These are phyloP conservation scores for Helotiales sp. DNA, from an alignment of 2,329 filamentous ascomycete genomes.

Conservation along the genomic window DNA sequence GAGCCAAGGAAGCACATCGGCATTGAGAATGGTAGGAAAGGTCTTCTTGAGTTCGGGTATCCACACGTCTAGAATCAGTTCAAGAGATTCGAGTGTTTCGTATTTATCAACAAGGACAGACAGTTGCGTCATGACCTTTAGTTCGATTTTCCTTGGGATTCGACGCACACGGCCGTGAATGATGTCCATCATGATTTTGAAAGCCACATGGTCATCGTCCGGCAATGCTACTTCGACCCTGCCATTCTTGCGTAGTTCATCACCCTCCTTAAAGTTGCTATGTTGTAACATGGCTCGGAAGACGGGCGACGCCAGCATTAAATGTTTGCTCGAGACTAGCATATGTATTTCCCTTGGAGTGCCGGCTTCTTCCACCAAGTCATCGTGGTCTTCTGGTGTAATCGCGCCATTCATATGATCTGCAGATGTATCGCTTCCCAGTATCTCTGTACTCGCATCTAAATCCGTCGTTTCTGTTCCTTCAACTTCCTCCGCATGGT, in stretches of 20 bases:
- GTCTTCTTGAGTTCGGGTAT: background rate
- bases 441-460: background rate
- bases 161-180: constrained; percentile 32
- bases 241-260: constrained; percentile 19
- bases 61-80: background rate
- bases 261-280: constrained; percentile 31
- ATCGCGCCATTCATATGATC: background rate
- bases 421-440: background rate
- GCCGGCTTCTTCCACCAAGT: background rate
- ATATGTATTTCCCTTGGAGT: background rate
- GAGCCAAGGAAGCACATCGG: background rate
- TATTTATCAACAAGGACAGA: constrained; percentile 6
- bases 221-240: constrained; percentile 28
- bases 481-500: background rate
- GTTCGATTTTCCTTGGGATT: background rate
- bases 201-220: constrained; percentile 32
- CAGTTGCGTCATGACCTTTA: background rate
- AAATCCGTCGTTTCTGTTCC: background rate
- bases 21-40: background rate
- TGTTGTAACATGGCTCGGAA: constrained; percentile 36
- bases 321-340: constrained; percentile 21
- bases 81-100: background rate
- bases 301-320: constrained; percentile 36
- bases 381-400: background rate
- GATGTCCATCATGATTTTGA: constrained; percentile 42